A percentile compares a stretch with the other conserved stretches of the same genome.
phyloP scores from a whole-genome alignment of 345 rosid genomes.

The Gynandropsis gynandra region DNA sequence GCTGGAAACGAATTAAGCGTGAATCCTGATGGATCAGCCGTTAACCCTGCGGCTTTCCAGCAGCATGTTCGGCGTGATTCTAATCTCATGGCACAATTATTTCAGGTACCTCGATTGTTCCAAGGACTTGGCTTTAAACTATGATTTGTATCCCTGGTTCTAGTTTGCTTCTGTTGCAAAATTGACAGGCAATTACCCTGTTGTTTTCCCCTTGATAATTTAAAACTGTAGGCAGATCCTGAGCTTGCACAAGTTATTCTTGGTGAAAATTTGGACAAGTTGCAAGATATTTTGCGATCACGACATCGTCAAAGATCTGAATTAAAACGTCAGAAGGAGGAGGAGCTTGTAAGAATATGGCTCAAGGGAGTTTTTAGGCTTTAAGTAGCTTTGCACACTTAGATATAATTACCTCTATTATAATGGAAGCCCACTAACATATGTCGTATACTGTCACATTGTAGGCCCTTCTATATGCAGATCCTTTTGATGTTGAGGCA shows the following conservation, averaged over 20 bases:
- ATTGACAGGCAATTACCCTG: too few species aligned
- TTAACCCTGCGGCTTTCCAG: constrained; percentile 64
- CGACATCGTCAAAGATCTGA: constrained; percentile 54
- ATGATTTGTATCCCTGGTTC: background rate
- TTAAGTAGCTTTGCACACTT: background rate
- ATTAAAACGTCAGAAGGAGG: constrained; percentile 58
- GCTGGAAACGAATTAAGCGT: constrained; percentile 36
- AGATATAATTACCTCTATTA: background rate
- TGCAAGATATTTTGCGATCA: constrained; percentile 47
- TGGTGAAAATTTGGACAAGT: constrained; percentile 56
- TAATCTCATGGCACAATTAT: constrained; percentile 50
- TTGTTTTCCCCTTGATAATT: background rate
- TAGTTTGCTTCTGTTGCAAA: background rate
- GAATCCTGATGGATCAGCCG: constrained; percentile 72
- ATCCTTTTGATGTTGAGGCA: constrained; percentile 95
- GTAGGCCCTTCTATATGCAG: constrained; percentile 86
- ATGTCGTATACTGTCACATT: background rate
- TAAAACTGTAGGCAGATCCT: constrained; percentile 45
- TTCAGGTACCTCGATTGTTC: constrained; percentile 39
- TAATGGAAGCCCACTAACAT: constrained; percentile 18
- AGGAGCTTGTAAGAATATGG: constrained; percentile 60
- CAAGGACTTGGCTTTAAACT: background rate
- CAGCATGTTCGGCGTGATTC: constrained; percentile 55
- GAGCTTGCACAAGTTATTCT: constrained; percentile 61
- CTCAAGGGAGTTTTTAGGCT: constrained; percentile 7